Evolutionary conservation across 2,329 filamentous ascomycete genomes (phyloP), one percentile per base, ranked within the genome.

Genomic region (Neonectria coccinea): DNA sequence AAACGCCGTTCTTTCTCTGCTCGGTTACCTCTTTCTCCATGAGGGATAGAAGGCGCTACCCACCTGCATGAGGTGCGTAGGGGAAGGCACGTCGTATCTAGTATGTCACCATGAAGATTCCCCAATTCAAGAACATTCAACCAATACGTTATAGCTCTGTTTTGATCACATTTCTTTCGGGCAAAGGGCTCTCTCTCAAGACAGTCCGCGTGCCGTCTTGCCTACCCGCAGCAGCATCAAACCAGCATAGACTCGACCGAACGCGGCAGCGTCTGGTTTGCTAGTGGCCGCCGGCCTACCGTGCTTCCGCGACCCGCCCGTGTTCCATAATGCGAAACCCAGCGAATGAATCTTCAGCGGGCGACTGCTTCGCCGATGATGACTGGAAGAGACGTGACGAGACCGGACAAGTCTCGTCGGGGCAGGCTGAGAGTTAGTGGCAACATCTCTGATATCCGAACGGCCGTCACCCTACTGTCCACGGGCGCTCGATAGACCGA

Each of bases 261-360:
- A 51, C 60, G 61, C 50, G 42, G 27, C 52, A 59, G 36, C 31
- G 41, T 44, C 45, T 64, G 59, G 56, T 54, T 64, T 67, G 63
- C 55, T 64, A 48, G 53, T 41, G 18, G 22, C 12, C 44, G 39
- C 45, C 25, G 56, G 64, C 41, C 59, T 61, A 70, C 68, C 42
- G 61, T 33, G 61, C 61, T 68, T 70, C 67, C 45, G 59, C 39
- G 44, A 20, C 58, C 52, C 52, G 25, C 25, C 52, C 39, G 36
- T 42, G 52, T 55, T 55, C 22, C 52, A 44, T 31, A 53, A 18
- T 29, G 27, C 14, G 52, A 60, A 56, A 67, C 69, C 68, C 53
- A 61, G 56, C 42, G 56, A 62, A 66, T 59, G 56, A 62, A 66
- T 59, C 27, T 65, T 70, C 68, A 62, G 66, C 52, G 41, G 47